These are phyloP conservation scores for Clitopilus hobsonii DNA, from an alignment of 768 basidiomycete genomes.

Conservation along the genomic window DNA sequence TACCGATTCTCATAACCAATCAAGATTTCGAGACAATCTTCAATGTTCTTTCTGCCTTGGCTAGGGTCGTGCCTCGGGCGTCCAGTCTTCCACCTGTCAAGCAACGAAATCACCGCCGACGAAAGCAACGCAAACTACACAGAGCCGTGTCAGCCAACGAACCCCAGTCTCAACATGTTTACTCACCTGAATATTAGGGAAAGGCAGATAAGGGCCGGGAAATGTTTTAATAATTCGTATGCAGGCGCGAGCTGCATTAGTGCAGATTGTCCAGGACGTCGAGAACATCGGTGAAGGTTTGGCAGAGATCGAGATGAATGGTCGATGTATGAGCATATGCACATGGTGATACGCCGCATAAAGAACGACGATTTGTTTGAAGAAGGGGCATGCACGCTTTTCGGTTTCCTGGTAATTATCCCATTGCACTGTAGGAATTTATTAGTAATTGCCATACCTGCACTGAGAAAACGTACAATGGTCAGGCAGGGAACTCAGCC, in stretches of 20 bases:
- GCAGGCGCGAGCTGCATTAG: constrained; percentile 75
- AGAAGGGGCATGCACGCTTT: constrained; percentile 27
- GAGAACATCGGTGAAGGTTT: constrained; percentile 36
- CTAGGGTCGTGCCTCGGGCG: neutral
- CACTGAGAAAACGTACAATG: constrained; percentile 30
- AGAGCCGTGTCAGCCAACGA: constrained; percentile 7
- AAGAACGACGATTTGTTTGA: constrained; percentile 56
- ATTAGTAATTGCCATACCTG: too few species aligned
- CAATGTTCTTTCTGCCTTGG: constrained; percentile 24
- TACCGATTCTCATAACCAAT: constrained; percentile 35
- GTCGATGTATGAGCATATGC: constrained; percentile 76
- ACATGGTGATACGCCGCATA: constrained; percentile 39
- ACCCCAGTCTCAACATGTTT: neutral
- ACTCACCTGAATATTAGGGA: constrained; percentile 35
- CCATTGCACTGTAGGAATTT: constrained; percentile 13
- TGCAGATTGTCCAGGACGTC: constrained; percentile 74
- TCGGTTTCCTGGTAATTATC: constrained; percentile 32
- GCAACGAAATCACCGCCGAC: constrained; percentile 49
- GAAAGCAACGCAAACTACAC: constrained; percentile 29
- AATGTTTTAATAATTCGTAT: constrained; percentile 59
- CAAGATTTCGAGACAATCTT: constrained; percentile 54
- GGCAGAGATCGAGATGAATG: constrained; percentile 65
- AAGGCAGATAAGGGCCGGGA: constrained; percentile 24
- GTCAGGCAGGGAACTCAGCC: constrained; percentile 65
- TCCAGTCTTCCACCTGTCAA: constrained; percentile 60